Evolutionary conservation across 306 rosid genomes (phyloP).

Genomic region (Trifolium subterraneum): DNA sequence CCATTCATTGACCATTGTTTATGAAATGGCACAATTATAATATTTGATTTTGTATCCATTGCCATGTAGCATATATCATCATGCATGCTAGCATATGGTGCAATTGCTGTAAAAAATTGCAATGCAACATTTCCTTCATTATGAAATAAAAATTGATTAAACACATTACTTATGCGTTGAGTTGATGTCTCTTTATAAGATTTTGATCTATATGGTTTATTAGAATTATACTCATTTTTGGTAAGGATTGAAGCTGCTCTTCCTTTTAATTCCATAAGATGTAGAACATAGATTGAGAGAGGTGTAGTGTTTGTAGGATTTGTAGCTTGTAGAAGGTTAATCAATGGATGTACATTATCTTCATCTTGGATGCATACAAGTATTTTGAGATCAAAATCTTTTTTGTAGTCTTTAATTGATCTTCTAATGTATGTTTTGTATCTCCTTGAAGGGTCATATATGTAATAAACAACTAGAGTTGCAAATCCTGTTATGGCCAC

Average conservation of each 20-base stretch:
- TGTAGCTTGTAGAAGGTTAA: slow-evolving; percentile 42
- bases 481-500: slow-evolving; percentile 31
- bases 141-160: slow-evolving; percentile 29
- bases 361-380: slow-evolving; percentile 41
- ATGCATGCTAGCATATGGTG: slow-evolving; percentile 40
- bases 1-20: slow-evolving; percentile 28
- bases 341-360: slow-evolving; percentile 43
- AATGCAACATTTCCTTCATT: slow-evolving; percentile 23
- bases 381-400: slow-evolving; percentile 24
- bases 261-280: slow-evolving; percentile 41
- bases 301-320: slow-evolving; percentile 37
- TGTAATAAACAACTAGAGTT: slow-evolving; percentile 14
- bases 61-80: slow-evolving; percentile 43
- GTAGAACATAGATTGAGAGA: slow-evolving; percentile 28
- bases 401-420: slow-evolving; percentile 12
- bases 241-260: slow-evolving; percentile 20
- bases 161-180: slow-evolving; percentile 35
- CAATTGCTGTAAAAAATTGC: slow-evolving; percentile 21
- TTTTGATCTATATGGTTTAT: neutral
- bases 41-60: slow-evolving; percentile 38
- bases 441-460: slow-evolving; percentile 47
- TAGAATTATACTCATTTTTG: neutral
- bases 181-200: neutral
- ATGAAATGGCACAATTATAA: slow-evolving; percentile 43
- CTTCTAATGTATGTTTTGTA: slow-evolving; percentile 28